A percentile compares a stretch with the other conserved stretches of the same genome.
These are phyloP conservation scores for Chrysosporium keratinophilum DNA, from an alignment of 2,329 filamentous ascomycete genomes.

Conservation along the genomic window DNA sequence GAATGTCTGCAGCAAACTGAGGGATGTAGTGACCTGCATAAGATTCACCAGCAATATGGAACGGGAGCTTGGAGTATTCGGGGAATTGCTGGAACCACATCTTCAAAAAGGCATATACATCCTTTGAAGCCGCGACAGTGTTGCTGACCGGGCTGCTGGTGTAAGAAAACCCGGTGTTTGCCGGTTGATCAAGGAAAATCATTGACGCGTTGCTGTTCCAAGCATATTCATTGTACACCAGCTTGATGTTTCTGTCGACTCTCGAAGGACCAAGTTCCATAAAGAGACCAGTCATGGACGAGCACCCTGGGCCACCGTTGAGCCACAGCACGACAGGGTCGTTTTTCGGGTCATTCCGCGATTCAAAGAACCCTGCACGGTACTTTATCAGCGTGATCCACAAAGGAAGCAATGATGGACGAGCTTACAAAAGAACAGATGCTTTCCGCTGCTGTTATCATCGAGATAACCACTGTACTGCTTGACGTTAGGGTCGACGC, in stretches of 20 bases:
- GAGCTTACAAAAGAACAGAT: constrained; percentile 89
- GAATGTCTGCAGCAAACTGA: constrained; percentile 81
- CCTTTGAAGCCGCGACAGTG: constrained; percentile 92
- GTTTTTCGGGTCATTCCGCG: constrained; percentile 90
- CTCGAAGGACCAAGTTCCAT: constrained; percentile 92
- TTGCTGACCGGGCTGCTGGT: constrained; percentile 73
- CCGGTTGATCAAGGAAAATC: constrained; percentile 98
- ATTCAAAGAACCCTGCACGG: constrained; percentile 88
- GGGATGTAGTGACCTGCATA: constrained; percentile 95
- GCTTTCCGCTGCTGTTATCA: constrained; percentile 93
- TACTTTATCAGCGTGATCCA: background rate
- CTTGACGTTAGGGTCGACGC: constrained; percentile 78
- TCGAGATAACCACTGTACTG: constrained; percentile 98
- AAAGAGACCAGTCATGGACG: constrained; percentile 91
- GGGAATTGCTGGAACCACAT: constrained; percentile 99
- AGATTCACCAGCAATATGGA: constrained; percentile 95
- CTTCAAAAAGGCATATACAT: constrained; percentile 89
- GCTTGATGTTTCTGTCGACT: constrained; percentile 70
- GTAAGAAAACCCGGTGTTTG: constrained; percentile 99
- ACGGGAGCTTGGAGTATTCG: constrained; percentile 84
- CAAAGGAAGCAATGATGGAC: background rate
- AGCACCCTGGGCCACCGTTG: constrained; percentile 94
- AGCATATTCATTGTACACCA: constrained; percentile 75
- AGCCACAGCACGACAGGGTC: constrained; percentile 92
- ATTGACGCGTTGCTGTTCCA: constrained; percentile 98